Base-by-base conservation (phyloP, 2,329 filamentous ascomycete species). In the Proliferodiscus dingleyae region DNA sequence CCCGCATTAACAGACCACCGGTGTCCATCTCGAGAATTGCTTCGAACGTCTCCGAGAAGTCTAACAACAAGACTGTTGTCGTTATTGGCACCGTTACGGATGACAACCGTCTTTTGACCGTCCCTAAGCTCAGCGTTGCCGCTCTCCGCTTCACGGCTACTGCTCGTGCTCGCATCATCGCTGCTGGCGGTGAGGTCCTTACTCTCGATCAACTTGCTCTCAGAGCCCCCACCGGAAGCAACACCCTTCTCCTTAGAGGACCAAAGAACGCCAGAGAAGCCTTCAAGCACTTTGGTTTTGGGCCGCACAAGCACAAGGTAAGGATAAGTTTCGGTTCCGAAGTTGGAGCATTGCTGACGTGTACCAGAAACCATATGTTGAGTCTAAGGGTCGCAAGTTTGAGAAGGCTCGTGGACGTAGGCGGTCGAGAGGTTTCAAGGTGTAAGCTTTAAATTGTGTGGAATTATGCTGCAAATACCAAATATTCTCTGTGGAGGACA, bases 301-400 rank as follows among this genome's bases (percentile, higher is more conserved):
- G 93, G 61, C 93, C 93, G 60, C 93, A 98, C 83, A 90, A 83
- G 73, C 78, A 95, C 85, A 98, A 97, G 87, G 87, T 89, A 71
- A 60, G n/a, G n/a, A 77, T 15, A 70, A 59, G 69, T 59, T 75
- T 10, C 24, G n/a, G 3, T 26, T 37, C 7, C 23, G 5, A 19
- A 21, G 19, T 5, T n/a, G 5, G 5, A 11, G 4, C 8, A 29
- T 4, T 10, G n/a, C 23, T 52, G 54, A 68, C 74, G 57, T 73
- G 34, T 49, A 53, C 32, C 64, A 93, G 91, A 97, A 96, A 83
- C 91, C 91, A 63, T 87, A 95, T 65, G 81, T 98, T 67, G 81
- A 89, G 75, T 95, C 89, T 80, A 98, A 98, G 87, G 94, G 94
- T 68, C 87, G 93, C 77, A 98, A 98, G 82, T 98, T 98, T 80